A percentile compares a stretch with the other conserved stretches of the same genome.
These are phyloP conservation scores for Aspergillus transmontanensis DNA, from an alignment of 2,329 filamentous ascomycete genomes.

Conservation along the genomic window DNA sequence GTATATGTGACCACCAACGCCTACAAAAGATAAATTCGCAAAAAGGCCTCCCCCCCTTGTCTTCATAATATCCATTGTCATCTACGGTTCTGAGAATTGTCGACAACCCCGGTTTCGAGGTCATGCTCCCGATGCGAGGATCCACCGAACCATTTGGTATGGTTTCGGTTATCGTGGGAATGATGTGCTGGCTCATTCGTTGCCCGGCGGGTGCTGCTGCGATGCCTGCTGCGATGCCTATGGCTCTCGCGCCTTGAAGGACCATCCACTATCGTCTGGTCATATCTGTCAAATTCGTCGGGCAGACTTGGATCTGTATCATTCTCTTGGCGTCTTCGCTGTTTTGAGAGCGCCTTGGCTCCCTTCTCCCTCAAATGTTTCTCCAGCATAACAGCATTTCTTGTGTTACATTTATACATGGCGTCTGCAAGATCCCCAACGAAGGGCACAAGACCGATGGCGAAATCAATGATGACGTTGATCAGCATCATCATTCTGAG, in stretches of 20 bases:
- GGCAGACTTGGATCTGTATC: slow-evolving; percentile 41
- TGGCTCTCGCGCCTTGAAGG: slow-evolving; percentile 16
- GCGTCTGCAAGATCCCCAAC: slow-evolving; percentile 52
- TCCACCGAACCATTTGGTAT: slow-evolving; percentile 34
- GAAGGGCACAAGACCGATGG: slow-evolving; percentile 55
- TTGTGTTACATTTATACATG: slow-evolving; percentile 51
- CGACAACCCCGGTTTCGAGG: slow-evolving; percentile 33
- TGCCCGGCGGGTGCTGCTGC: slow-evolving; percentile 22
- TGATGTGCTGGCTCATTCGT: slow-evolving; percentile 28
- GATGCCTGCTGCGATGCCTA: slow-evolving; percentile 22
- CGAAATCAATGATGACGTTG: slow-evolving; percentile 64
- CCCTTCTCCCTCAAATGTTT: slow-evolving; percentile 46
- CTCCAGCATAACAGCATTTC: slow-evolving; percentile 50
- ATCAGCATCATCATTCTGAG: slow-evolving; percentile 74
- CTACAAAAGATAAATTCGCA: neutral
- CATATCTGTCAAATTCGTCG: slow-evolving; percentile 41
- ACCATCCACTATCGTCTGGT: slow-evolving; percentile 29
- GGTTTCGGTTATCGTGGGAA: slow-evolving; percentile 26
- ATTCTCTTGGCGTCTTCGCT: slow-evolving; percentile 25
- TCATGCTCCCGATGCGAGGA: slow-evolving; percentile 29
- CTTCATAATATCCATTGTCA: slow-evolving; percentile 5
- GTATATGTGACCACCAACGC: neutral
- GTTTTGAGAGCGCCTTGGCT: slow-evolving; percentile 32
- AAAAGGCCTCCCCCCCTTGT: neutral
- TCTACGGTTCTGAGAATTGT: slow-evolving; percentile 20